Conservation (phyloP, 495 filamentous ascomycete genomes). For the Neurospora cerealis region DNA sequence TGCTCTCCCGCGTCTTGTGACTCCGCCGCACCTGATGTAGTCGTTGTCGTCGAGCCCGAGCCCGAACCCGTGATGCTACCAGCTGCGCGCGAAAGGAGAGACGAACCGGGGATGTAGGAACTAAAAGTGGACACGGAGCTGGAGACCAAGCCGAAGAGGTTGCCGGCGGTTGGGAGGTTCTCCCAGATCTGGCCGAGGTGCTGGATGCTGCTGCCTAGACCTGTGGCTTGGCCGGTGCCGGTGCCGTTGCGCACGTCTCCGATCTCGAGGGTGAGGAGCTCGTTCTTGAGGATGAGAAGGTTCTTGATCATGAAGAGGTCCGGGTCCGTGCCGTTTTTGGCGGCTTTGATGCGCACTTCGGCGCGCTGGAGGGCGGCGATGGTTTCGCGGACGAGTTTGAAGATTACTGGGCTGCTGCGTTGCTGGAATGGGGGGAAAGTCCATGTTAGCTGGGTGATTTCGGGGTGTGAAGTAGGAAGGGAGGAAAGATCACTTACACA, state of each 20-base stretch:
- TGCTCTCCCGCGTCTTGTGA: constrained; percentile 64
- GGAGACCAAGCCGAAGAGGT: constrained; percentile 29
- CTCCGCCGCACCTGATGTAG: neutral
- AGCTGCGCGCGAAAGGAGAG: constrained; percentile 9
- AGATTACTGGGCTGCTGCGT: constrained; percentile 40
- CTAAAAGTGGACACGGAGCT: constrained; percentile 25
- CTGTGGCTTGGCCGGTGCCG: constrained; percentile 12
- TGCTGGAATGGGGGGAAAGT: constrained; percentile 33
- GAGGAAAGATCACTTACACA: constrained; percentile 47
- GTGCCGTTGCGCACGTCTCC: constrained; percentile 66
- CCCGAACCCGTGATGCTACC: neutral
- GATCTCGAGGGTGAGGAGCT: constrained; percentile 88
- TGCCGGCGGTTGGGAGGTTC: constrained; percentile 46
- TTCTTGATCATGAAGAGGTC: constrained; percentile 89
- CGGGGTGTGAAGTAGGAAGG: neutral
- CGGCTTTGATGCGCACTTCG: constrained; percentile 37
- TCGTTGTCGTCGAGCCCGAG: neutral
- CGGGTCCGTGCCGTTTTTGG: constrained; percentile 42
- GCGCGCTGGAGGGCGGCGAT: constrained; percentile 41
- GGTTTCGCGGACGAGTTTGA: constrained; percentile 35
- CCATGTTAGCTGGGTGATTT: constrained; percentile 25
- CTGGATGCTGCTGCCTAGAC: constrained; percentile 20
- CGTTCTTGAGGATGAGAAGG: constrained; percentile 80
- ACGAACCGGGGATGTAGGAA: constrained; percentile 23
- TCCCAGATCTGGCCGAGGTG: constrained; percentile 72